Evolutionary conservation across 2,329 filamentous ascomycete species (phyloP).

Genomic region (Aspergillus persii): DNA sequence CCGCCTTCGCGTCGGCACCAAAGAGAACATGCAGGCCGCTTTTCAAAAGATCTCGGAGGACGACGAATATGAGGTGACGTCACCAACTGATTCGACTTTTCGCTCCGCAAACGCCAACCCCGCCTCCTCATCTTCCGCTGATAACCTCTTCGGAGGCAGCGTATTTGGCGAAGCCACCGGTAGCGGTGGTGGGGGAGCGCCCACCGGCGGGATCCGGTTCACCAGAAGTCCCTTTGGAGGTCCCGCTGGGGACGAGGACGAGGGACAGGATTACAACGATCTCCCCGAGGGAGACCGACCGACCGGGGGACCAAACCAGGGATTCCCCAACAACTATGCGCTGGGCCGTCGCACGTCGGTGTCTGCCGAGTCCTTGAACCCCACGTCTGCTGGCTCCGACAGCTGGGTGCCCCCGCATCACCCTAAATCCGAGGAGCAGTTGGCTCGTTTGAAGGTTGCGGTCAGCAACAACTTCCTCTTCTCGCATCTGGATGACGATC

Average conservation of each 20-base stretch:
- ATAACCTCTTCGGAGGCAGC: conserved; percentile 44
- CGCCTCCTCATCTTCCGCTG: conserved; percentile 27
- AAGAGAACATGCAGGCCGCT: conserved; percentile 49
- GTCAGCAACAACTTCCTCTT: conserved; percentile 93
- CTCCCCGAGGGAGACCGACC: conserved; percentile 27
- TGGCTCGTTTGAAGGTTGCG: conserved; percentile 72
- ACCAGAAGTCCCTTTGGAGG: conserved; percentile 34
- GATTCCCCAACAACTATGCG: conserved; percentile 85
- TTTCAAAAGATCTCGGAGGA: conserved; percentile 73
- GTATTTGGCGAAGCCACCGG: conserved; percentile 17
- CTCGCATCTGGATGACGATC: conserved; percentile 90
- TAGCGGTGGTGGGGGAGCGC: conserved; percentile 10
- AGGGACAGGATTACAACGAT: conserved; percentile 21
- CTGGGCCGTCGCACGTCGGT: conserved; percentile 91
- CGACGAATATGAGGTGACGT: conserved; percentile 76
- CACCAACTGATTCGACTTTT: conserved; percentile 67
- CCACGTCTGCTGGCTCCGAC: conserved; percentile 75
- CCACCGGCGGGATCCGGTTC: conserved; percentile 25
- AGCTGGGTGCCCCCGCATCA: conserved; percentile 88
- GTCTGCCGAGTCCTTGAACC: conserved; percentile 93
- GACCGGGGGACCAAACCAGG: conserved; percentile 25
- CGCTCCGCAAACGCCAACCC: conserved; percentile 39
- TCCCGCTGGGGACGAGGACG: conserved; percentile 17
- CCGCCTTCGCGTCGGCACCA: conserved; percentile 76
- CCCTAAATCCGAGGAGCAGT: conserved; percentile 77